phyloP scores from a whole-genome alignment of 176 grass and related monocot species.

The Oryza punctata region DNA sequence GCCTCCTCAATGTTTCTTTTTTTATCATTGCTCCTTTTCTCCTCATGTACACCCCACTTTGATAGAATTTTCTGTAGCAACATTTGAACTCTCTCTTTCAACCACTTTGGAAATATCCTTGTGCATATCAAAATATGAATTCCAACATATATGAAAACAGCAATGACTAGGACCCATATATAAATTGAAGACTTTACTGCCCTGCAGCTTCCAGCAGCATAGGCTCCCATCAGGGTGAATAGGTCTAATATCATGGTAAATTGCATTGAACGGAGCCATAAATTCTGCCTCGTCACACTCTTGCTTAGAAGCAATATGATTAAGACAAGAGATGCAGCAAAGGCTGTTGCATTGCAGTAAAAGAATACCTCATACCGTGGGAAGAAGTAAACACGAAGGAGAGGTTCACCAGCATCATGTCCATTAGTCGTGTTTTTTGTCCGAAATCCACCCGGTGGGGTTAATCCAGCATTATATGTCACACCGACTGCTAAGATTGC shows the following conservation, averaged over 20 bases:
- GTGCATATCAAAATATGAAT: constrained; percentile 40
- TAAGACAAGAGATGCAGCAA: constrained; percentile 52
- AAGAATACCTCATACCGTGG: constrained; percentile 38
- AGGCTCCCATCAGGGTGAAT: constrained; percentile 56
- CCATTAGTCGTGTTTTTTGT: neutral
- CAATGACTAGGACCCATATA: constrained; percentile 43
- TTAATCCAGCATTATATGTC: constrained; percentile 56
- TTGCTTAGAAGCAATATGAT: constrained; percentile 66
- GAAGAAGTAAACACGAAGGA: constrained; percentile 18
- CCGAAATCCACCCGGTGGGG: constrained; percentile 33
- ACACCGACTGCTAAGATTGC: constrained; percentile 40
- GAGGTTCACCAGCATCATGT: constrained; percentile 36
- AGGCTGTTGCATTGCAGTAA: constrained; percentile 54
- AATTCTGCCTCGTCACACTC: constrained; percentile 11
- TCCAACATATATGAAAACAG: constrained; percentile 40
- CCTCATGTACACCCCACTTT: neutral
- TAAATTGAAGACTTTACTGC: constrained; percentile 42
- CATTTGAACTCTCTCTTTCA: neutral
- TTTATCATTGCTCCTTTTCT: neutral
- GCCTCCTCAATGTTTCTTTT: constrained; percentile 26
- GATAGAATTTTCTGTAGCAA: neutral
- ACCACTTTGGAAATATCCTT: constrained; percentile 15
- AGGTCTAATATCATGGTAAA: constrained; percentile 52
- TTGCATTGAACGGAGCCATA: constrained; percentile 47
- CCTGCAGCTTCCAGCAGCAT: constrained; percentile 55